Conservation (phyloP, 768 basidiomycete species). For the Tulasnella sp. region DNA sequence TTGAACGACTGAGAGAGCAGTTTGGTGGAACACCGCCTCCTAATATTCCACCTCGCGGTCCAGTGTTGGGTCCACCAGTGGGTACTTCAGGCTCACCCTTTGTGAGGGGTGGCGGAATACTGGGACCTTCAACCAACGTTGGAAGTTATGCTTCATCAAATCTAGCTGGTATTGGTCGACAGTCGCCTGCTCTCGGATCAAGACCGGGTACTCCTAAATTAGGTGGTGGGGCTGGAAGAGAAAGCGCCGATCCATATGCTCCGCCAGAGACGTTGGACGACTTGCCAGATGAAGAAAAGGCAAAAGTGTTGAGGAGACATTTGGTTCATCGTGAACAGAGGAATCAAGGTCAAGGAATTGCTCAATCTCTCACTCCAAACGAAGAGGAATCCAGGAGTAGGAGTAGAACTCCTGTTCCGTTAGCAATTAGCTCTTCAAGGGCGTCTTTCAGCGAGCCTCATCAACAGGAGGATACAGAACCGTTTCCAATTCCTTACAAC, state of each 20-base stretch:
- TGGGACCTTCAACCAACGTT: neutral
- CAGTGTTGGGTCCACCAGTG: constrained; percentile 1
- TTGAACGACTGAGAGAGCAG: constrained; percentile 10
- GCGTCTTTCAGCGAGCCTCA: constrained; percentile 14
- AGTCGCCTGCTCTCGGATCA: constrained; percentile 7
- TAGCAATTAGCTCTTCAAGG: constrained; percentile 5
- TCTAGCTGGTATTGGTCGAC: neutral
- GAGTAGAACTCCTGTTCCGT: neutral
- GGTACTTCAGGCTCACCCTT: neutral
- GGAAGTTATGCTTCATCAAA: neutral
- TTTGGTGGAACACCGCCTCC: constrained; percentile 9
- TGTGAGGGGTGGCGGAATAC: neutral
- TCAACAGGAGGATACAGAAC: constrained; percentile 41
- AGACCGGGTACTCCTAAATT: constrained; percentile 5
- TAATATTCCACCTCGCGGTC: constrained; percentile 10
- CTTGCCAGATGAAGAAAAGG: constrained; percentile 72
- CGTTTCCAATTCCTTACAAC: constrained; percentile 81
- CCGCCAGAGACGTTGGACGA: constrained; percentile 33
- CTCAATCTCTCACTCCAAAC: too few relatives aligned
- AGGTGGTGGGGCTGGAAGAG: neutral
- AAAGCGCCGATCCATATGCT: constrained; percentile 3
- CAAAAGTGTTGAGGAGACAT: constrained; percentile 64
- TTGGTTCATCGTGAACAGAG: constrained; percentile 64
- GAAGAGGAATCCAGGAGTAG: neutral
- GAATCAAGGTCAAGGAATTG: constrained; percentile 12